Conservation (phyloP, 768 basidiomycete genomes). For the Macrolepiota fuliginosa region DNA sequence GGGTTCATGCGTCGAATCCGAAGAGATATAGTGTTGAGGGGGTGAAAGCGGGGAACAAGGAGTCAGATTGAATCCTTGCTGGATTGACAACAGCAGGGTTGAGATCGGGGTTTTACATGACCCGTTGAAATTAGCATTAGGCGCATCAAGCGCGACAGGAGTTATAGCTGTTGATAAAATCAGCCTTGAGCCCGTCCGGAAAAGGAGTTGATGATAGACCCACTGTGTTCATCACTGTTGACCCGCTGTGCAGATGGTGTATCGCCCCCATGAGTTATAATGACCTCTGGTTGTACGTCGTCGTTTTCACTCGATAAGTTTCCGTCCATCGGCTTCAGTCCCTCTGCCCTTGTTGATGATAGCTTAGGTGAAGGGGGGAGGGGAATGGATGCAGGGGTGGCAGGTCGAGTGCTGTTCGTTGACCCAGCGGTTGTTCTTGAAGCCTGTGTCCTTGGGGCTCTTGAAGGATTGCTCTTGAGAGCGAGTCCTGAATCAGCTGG, state of each 20-base stretch:
- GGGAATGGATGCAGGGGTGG: constrained; percentile 31
- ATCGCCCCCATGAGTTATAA: neutral
- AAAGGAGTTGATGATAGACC: neutral
- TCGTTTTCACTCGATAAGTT: neutral
- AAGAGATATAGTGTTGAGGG: constrained; percentile 40
- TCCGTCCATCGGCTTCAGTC: neutral
- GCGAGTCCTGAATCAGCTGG: neutral
- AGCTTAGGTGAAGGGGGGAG: constrained; percentile 35
- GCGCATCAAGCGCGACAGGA: constrained; percentile 10
- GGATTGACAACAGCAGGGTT: constrained; percentile 57
- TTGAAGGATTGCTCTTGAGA: neutral
- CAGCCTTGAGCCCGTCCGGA: neutral
- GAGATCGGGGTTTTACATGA: constrained; percentile 61
- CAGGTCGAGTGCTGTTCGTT: constrained; percentile 14
- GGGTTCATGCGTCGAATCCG: neutral
- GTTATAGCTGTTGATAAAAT: constrained; percentile 18
- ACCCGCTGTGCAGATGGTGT: neutral
- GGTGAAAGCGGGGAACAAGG: constrained; percentile 63
- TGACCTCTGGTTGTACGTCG: neutral
- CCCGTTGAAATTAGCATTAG: constrained; percentile 1
- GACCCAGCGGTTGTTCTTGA: constrained; percentile 11
- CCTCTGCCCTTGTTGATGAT: neutral
- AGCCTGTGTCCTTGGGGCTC: neutral
- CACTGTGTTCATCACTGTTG: neutral
- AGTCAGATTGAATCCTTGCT: constrained; percentile 66